phyloP scores from a whole-genome alignment of 2,329 filamentous ascomycete genomes.

The Pseudogymnoascus sp. region DNA sequence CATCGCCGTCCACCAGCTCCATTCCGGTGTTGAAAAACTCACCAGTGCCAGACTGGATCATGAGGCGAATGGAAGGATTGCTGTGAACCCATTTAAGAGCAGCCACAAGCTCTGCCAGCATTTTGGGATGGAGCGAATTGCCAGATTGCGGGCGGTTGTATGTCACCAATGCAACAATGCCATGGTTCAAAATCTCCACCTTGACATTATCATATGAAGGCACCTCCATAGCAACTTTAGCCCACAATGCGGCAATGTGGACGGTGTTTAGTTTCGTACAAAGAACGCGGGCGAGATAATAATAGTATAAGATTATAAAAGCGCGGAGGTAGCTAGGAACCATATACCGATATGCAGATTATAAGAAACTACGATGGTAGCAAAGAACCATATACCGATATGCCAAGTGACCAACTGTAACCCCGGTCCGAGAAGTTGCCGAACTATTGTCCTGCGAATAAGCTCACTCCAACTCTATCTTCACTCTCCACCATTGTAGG shows the following conservation, averaged over 20 bases:
- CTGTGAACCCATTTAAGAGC: conserved; percentile 17
- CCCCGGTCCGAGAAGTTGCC: neutral
- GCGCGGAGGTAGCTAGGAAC: neutral
- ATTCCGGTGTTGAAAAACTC: conserved; percentile 21
- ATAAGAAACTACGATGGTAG: neutral
- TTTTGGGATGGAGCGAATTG: conserved; percentile 18
- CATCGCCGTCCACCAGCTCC: conserved; percentile 16
- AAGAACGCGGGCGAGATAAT: neutral
- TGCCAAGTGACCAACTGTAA: neutral
- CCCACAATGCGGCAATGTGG: neutral
- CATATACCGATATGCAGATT: neutral
- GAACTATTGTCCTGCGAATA: neutral
- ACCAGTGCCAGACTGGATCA: conserved; percentile 20
- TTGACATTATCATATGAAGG: neutral
- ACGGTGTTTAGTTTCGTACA: neutral
- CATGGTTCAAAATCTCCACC: conserved; percentile 1
- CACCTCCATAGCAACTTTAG: neutral
- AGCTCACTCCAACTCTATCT: neutral
- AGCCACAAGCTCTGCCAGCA: conserved; percentile 15
- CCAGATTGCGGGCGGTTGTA: conserved; percentile 21
- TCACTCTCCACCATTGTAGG: neutral
- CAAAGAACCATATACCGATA: neutral
- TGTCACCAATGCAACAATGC: conserved; percentile 16
- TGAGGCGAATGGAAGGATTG: conserved; percentile 14
- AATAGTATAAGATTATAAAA: neutral